Evolutionary conservation across 352 stramenopile genomes (phyloP), one percentile per base, ranked within the genome.

Genomic region (Phytophthora megakarya): DNA sequence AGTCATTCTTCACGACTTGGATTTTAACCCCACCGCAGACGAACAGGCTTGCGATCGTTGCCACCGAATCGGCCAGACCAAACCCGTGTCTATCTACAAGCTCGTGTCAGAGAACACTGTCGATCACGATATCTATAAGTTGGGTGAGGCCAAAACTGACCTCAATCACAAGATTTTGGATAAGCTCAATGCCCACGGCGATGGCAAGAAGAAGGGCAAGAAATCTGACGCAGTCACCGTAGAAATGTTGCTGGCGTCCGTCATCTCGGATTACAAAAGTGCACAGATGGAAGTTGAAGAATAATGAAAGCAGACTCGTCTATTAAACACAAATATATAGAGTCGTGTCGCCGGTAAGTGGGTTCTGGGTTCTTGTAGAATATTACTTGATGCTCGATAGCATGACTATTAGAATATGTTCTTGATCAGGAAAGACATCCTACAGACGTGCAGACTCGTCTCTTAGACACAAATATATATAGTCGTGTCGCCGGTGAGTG

Each of bases 81-180:
- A 92, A 44, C 80, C 84, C 23, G 89, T 97, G 38, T 87, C 76
- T 19, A 95, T 98, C 52, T 97, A 98, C 76, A 96, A 97, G 35
- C 79, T 98, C 23, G 88, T 98, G 28, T 84, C 95, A 1, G 71
- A 91, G 42, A 77, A 92, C 39, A 98, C 88, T 0, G 88, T 98
- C 9, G 96, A 98, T 57, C 80, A 98, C 40, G 78, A 95, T 44
- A 98, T 98, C 18, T 89, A 95, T 59, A 82, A 96, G 65, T 35
- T 96, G 3, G 87, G 83, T 6, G 71, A 91, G 53, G 70, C 80
- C 28, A 97, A 97, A 62, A 93, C 82, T n/a, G 79, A 92, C 54
- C 70, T 96, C 5, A 94, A 96, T 52, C 76, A 96, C 55, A 88
- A 88, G 2, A 87, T 96, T 55, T 65, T 96, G 21, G 87, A 85